Conservation (phyloP, 2,329 filamentous ascomycete species). For the Massarina eburnea region DNA sequence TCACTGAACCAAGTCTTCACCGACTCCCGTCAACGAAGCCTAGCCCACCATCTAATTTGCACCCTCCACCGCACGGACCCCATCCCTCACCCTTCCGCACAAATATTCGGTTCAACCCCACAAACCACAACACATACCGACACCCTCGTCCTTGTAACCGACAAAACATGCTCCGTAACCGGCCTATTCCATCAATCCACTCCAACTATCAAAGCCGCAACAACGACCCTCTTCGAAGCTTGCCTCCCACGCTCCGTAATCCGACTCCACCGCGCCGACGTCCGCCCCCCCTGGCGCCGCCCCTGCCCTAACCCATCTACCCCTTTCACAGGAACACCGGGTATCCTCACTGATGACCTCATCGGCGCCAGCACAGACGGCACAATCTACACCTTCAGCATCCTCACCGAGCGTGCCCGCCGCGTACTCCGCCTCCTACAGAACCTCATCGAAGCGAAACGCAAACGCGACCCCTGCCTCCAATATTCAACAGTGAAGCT, state of each 20-base stretch:
- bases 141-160: conserved; percentile 34
- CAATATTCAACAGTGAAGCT: conserved; percentile 15
- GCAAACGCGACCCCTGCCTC: conserved; percentile 12
- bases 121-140: neutral
- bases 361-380: conserved; percentile 56
- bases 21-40: conserved; percentile 31
- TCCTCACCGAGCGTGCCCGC: conserved; percentile 66
- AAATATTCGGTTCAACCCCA: neutral
- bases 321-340: conserved; percentile 22
- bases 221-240: conserved; percentile 46
- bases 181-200: conserved; percentile 31
- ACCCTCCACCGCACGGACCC: neutral
- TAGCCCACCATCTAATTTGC: conserved; percentile 29
- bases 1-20: conserved; percentile 30
- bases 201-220: conserved; percentile 22
- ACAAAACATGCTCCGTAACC: conserved; percentile 35
- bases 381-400: conserved; percentile 59
- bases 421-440: conserved; percentile 73
- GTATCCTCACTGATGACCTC: conserved; percentile 50
- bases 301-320: conserved; percentile 6
- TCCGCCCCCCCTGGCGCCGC: conserved; percentile 41
- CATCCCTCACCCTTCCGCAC: neutral
- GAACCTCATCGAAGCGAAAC: conserved; percentile 53
- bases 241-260: conserved; percentile 45
- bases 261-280: conserved; percentile 54